Base-by-base conservation (phyloP, 2,329 filamentous ascomycete species). In the Cercospora brassicicola region DNA sequence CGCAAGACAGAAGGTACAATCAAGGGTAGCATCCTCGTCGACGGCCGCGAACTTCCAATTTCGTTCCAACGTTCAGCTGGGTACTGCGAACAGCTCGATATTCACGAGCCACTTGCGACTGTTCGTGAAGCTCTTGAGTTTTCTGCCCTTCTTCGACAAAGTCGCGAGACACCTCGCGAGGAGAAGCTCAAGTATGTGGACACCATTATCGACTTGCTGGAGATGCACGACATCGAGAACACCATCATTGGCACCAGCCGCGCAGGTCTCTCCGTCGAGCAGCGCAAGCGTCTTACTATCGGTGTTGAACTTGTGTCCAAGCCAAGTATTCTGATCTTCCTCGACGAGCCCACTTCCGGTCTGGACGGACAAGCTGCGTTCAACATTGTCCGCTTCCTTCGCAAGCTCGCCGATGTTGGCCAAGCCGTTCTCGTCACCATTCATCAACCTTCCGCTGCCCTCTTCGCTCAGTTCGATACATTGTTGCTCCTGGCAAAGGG, bases 151-250 rank as follows among this genome's bases (percentile, higher is more conserved):
- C 82, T 91, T 0, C 84, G 89, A 2, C 89, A 90, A 71, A 84
- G 86, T 0, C 82, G 82, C 18, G 84, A 88, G 30, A 84, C 88
- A 0, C 77, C 88, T 0, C 75, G 82, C 0, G 73, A 86, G 55
- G 89, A 91, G 67, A 92, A 91, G 76, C 85, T 89, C 59, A 87
- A 84, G 0, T 91, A 91, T 68, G 89, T 87, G 65, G 89, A 91
- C 74, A 88, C 84, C 7, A 87, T 92, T 57, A 88, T 80, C 31
- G 76, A 79, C 53, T 80, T 92, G 0, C 80, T 92, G 0, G 89
- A 92, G 74, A 89, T 92, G 85, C 81, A 85, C n/a, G 82, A 86
- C 4, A 87, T 91, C 51, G 88, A 89, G 1, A 87, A 88, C 4
- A 89, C 89, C 1, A 86, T 85, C 0, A 88, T 91, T 5, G 89